Base-by-base conservation (phyloP, 352 stramenopile genomes). In the Phytophthora sp. region DNA sequence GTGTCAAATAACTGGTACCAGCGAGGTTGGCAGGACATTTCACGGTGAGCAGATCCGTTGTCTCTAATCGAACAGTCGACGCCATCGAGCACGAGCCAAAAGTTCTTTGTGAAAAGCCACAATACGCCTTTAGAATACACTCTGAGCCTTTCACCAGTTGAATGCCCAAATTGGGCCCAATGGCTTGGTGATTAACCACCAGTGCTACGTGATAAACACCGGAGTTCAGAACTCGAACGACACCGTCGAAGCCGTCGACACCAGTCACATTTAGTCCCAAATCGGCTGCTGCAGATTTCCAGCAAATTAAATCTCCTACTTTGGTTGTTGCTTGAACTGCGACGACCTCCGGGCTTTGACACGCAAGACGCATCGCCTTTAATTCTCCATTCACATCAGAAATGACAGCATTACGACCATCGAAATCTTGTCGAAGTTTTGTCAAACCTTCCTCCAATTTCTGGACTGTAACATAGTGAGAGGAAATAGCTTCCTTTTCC, bases 71-170 rank as follows among this genome's bases (percentile, higher is more conserved):
- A 49, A 23, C 26, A 12, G 46, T 44, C 29, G 30, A 55, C 18
- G 15, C 13, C 6, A 47, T 16, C 5, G 41, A 38, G 16, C 41
- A 55, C 4, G 55, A 63, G 24, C 7, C 4, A 8, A 7, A 23
- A 16, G 35, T n/a, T 2, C 42, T 42, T 26, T 63, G 29, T 21
- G 29, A 21, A 13, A 27, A 27, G 3, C 55, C 41, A 35, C 39
- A 53, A 9, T 47, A 47, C 26, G 45, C 56, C 4, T 15, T 31
- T 24, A 52, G 35, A 13, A 58, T 58, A n/a, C 57, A 65, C 6
- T 65, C 57, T 3, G 20, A 18, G n/a, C 36, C 57, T 26, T 46
- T 65, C 26, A 58, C 45, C 6, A 65, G 4, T 16, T 65, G 46
- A 16, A 65, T 42, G 27, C 5, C 15, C 24, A 31, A 15, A 20